These are phyloP conservation scores for Tylopilus rubrobrunneus DNA, from an alignment of 768 basidiomycete genomes.

Conservation along the genomic window DNA sequence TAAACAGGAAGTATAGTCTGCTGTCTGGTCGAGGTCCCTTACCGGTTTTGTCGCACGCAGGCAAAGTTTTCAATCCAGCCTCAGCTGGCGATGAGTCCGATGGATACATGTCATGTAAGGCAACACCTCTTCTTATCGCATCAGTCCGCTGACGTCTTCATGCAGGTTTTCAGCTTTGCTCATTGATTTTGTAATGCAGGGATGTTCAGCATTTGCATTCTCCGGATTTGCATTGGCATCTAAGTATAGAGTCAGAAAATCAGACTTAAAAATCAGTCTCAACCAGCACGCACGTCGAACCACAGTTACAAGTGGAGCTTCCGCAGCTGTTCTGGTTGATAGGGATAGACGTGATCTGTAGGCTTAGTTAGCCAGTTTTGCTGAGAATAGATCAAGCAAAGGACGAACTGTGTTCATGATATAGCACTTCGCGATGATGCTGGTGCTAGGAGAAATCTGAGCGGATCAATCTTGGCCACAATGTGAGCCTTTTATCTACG, in stretches of 20 bases:
- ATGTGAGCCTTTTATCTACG: background rate
- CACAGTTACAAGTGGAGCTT: background rate
- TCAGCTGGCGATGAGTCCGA: no score
- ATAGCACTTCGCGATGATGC: background rate
- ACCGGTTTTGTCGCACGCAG: no score
- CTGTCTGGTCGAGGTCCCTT: no score
- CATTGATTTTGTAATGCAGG: background rate
- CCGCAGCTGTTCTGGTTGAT: constrained; percentile 11
- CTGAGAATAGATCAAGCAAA: background rate
- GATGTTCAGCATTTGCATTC: constrained; percentile 1
- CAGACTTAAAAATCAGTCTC: background rate
- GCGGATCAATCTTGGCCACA: background rate
- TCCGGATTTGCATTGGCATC: background rate
- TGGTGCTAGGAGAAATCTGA: background rate
- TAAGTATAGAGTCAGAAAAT: background rate
- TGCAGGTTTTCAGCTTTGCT: no score
- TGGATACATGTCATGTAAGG: no score
- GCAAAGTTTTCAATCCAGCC: no score
- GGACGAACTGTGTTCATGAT: constrained; percentile 7
- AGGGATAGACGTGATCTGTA: background rate
- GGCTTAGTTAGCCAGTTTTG: background rate
- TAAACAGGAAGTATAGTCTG: no score
- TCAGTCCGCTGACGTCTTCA: no score
- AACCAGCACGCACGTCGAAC: background rate
- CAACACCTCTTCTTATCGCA: no score